phyloP scores from a whole-genome alignment of 768 basidiomycete species.

The Ephemerocybe angulata region DNA sequence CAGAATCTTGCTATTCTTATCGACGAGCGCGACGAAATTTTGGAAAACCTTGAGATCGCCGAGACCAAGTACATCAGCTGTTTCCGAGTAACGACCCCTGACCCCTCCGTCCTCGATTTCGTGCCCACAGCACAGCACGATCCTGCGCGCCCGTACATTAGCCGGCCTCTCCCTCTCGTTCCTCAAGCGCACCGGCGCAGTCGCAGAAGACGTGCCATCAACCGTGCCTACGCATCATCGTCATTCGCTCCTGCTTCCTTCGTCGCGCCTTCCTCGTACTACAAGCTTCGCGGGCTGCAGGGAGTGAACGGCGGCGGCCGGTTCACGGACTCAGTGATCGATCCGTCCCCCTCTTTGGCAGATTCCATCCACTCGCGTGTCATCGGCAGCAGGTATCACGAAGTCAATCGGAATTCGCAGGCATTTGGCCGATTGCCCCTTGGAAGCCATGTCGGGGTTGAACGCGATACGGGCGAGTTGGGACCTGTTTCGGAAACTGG shows the following conservation, averaged over 20 bases:
- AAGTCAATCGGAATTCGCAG: constrained; percentile 59
- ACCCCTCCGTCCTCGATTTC: constrained; percentile 64
- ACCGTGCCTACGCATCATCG: constrained; percentile 63
- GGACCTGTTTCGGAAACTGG: constrained; percentile 32
- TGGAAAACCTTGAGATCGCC: constrained; percentile 79
- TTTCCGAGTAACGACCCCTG: constrained; percentile 69
- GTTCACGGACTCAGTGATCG: constrained; percentile 43
- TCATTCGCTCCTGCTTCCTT: constrained; percentile 76
- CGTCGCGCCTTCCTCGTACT: constrained; percentile 76
- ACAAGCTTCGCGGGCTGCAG: constrained; percentile 62
- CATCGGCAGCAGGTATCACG: constrained; percentile 68
- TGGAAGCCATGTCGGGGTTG: constrained; percentile 53
- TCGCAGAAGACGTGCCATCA: constrained; percentile 47
- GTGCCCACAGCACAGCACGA: constrained; percentile 41
- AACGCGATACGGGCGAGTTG: constrained; percentile 44
- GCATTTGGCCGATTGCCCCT: constrained; percentile 57
- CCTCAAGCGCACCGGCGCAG: constrained; percentile 28
- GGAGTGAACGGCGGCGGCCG: constrained; percentile 61
- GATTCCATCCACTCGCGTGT: constrained; percentile 62
- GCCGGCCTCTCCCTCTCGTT: constrained; percentile 60
- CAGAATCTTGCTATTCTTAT: constrained; percentile 63
- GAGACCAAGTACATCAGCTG: constrained; percentile 76
- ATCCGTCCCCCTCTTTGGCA: constrained; percentile 43
- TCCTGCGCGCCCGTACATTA: constrained; percentile 55
- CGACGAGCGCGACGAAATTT: constrained; percentile 67